Evolutionary conservation across 495 filamentous ascomycete species (phyloP), one percentile per base, ranked within the genome.

Genomic region (Pyrenopolyporus hunteri): DNA sequence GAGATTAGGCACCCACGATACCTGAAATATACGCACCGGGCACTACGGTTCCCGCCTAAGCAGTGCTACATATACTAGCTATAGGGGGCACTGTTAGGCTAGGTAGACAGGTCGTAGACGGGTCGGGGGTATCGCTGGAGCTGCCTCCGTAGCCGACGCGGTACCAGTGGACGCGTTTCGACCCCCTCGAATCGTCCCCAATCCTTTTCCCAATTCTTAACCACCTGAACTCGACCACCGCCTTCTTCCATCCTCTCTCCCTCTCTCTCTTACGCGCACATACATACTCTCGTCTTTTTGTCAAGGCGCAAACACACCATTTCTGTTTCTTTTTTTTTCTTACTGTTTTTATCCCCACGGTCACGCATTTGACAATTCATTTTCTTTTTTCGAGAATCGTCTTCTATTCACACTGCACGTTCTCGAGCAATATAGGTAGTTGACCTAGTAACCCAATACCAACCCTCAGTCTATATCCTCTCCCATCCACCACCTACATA

Each of bases 131-230:
- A 33, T 29, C 17, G 16, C 43, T 46, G 43, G 43, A 46, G 26
- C 26, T 46, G 9, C 43, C 43, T 46, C 43, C 42, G 42, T 45
- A 14, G 23, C 31, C 26, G 23, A 45, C 42, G 42, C 42, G 42
- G 22, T 45, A n/a, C 22, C 42, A 28, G n/a, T n/a, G n/a, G n/a
- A 45, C 42, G 42, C 42, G 42, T 45, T 45, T 45, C 42, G 14
- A 45, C 22, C 23, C 42, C 42, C 23, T 23, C 19, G 28, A 28
- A 6, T 26, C 20, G 23, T 29, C 26, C 9, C 26, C 26, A 29
- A 29, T 29, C 9, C 26, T 45, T 39, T 42, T 25, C 23, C 45
- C 28, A 49, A 33, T 35, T 49, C 29, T 49, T 28, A 29, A 29
- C 26, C 26, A 29, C 36, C 22, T 20, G 1, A 26, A 11, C 28